Percentiles rank a stretch among this genome's conserved stretches.
phyloP scores from a whole-genome alignment of 192 early-diverging fungal species.

The Backusella psychrophila region DNA sequence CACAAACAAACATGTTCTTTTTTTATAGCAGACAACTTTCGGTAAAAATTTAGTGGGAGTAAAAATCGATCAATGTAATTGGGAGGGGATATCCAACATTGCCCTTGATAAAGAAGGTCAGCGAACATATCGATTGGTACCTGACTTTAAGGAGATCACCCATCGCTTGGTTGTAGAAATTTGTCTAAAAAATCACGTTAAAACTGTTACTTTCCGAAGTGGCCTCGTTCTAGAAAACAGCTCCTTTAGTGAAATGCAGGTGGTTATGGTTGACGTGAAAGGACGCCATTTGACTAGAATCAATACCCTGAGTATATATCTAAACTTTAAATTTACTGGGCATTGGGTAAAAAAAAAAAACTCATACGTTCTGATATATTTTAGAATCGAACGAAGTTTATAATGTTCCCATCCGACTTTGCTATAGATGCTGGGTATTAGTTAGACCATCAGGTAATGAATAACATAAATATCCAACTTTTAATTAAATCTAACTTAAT shows the following conservation, averaged over 20 bases:
- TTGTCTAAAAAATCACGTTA: conserved; percentile 66
- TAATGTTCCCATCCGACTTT: conserved; percentile 68
- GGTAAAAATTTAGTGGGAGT: conserved; percentile 51
- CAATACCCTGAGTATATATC: neutral
- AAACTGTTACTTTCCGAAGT: conserved; percentile 77
- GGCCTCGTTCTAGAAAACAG: conserved; percentile 65
- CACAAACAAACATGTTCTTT: neutral
- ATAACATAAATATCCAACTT: neutral
- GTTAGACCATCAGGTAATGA: conserved; percentile 58
- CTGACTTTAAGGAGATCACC: conserved; percentile 56
- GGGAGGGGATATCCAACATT: conserved; percentile 75
- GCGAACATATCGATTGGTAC: conserved; percentile 62
- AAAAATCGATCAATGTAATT: conserved; percentile 49
- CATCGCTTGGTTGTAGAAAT: conserved; percentile 80
- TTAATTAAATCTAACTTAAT: neutral
- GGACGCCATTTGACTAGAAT: conserved; percentile 33
- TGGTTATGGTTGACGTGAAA: conserved; percentile 46
- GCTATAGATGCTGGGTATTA: conserved; percentile 64
- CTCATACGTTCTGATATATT: neutral
- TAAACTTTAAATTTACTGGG: neutral
- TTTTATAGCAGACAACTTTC: conserved; percentile 5
- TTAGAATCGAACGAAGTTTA: conserved; percentile 57
- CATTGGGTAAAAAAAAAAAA: neutral
- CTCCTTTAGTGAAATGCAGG: conserved; percentile 58
- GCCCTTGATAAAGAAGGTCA: conserved; percentile 75